phyloP scores from a whole-genome alignment of 257 asterid genomes.

The Ehretia macrophylla region DNA sequence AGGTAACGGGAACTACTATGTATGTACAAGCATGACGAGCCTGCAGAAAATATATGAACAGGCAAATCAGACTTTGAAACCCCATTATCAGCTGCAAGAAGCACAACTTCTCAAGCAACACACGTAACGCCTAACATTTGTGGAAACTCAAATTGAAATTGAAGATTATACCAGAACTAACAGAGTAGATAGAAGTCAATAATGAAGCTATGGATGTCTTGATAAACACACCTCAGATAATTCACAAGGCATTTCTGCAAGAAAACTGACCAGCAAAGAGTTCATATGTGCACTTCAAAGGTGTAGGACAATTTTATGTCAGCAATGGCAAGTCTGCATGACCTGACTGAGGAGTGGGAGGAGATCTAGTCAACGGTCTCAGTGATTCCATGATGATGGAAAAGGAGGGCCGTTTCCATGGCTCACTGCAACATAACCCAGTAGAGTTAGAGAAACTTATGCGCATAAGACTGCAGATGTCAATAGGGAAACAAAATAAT shows the following conservation, averaged over 20 bases:
- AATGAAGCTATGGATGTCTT: not conserved
- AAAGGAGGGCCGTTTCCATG: constrained; percentile 92
- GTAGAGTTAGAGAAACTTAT: not conserved
- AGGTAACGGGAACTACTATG: too few species aligned
- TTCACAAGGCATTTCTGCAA: not conserved
- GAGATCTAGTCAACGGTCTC: constrained; percentile 48
- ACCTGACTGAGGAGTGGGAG: constrained; percentile 47
- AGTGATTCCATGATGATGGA: constrained; percentile 76
- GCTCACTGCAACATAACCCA: constrained; percentile 57
- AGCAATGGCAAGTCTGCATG: constrained; percentile 41
- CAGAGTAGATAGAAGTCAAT: too few species aligned
- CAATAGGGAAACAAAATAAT: constrained; percentile 9
- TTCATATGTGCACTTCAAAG: not conserved
- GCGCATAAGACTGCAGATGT: not conserved
- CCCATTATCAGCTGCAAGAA: too few species aligned
- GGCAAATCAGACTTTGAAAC: too few species aligned
- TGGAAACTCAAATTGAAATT: too few species aligned
- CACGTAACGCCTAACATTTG: too few species aligned
- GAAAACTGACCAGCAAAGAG: not conserved
- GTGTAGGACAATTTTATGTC: constrained; percentile 14
- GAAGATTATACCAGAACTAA: too few species aligned
- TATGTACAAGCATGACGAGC: not conserved
- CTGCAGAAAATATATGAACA: not conserved
- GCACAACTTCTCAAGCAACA: too few species aligned
- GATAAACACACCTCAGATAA: constrained; percentile 9